A percentile compares a stretch with the other conserved stretches of the same genome.
Conservation (phyloP, 129 eudicot species). For the Helianthus tuberosus region DNA sequence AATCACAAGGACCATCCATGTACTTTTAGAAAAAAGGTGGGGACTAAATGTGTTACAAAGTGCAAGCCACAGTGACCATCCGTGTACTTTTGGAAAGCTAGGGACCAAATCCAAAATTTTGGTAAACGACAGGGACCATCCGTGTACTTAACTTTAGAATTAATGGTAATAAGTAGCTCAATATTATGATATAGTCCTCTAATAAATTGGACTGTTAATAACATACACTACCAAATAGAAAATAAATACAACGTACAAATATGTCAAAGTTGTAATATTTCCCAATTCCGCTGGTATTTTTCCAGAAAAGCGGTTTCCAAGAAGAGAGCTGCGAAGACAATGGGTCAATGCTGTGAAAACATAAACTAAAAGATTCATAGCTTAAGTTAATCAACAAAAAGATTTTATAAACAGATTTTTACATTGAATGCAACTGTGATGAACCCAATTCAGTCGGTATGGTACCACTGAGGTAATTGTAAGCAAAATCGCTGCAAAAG, state of each 20-base stretch:
- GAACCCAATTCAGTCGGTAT: slow-evolving; percentile 79
- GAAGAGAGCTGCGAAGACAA: slow-evolving; percentile 66
- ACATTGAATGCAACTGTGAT: slow-evolving; percentile 57
- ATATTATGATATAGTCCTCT: background rate
- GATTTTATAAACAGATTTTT: background rate
- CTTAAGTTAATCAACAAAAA: slow-evolving; percentile 10
- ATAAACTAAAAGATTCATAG: background rate
- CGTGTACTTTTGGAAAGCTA: too few relatives aligned
- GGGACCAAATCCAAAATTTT: too few relatives aligned
- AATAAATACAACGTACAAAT: slow-evolving; percentile 56
- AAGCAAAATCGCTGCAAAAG: slow-evolving; percentile 77
- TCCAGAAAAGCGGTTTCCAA: slow-evolving; percentile 77
- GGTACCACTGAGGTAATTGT: slow-evolving; percentile 67
- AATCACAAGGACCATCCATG: too few relatives aligned
- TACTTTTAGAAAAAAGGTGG: too few relatives aligned
- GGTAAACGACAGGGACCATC: too few relatives aligned
- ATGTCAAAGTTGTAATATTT: slow-evolving; percentile 68
- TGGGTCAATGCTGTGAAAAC: slow-evolving; percentile 20
- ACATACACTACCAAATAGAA: background rate
- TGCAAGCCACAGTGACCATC: too few relatives aligned
- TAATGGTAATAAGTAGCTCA: background rate
- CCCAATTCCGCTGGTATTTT: slow-evolving; percentile 70
- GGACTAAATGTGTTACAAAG: too few relatives aligned
- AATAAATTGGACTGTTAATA: background rate
- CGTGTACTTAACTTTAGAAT: background rate